Evolutionary conservation across 306 rosid species (phyloP).

Genomic region (Malus domestica): DNA sequence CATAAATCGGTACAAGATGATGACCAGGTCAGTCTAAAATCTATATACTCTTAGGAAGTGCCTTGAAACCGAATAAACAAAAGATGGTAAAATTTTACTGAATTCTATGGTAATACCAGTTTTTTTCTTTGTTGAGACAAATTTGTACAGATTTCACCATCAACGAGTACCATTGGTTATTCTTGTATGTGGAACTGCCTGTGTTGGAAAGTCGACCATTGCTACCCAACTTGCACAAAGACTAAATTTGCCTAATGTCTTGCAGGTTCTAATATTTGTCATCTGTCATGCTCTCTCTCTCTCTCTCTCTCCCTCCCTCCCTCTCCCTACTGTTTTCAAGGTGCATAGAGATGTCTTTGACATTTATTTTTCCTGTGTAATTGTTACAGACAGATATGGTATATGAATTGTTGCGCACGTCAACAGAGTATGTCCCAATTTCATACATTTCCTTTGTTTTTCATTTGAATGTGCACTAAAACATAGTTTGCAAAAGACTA

Average conservation of each 20-base stretch:
- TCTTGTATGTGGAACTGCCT: conserved; percentile 97
- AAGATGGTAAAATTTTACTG: conserved; percentile 5
- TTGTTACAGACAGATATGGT: conserved; percentile 91
- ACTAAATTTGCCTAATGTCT: conserved; percentile 90
- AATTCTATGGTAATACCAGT: neutral
- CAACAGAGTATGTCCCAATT: conserved; percentile 74
- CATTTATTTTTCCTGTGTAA: conserved; percentile 17
- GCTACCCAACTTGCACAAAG: conserved; percentile 96
- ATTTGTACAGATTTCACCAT: conserved; percentile 71
- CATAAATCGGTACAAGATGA: conserved; percentile 82
- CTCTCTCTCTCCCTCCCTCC: neutral
- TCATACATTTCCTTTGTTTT: neutral
- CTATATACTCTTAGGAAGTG: neutral
- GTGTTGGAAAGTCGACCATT: conserved; percentile 96
- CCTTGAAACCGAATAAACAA: neutral
- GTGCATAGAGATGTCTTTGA: conserved; percentile 21
- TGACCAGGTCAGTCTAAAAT: conserved; percentile 57
- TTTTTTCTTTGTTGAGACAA: conserved; percentile 4
- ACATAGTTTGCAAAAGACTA: neutral
- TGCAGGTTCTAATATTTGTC: conserved; percentile 47
- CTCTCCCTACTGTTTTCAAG: neutral
- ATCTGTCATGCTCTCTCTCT: neutral
- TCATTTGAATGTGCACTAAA: neutral
- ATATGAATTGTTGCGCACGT: conserved; percentile 85
- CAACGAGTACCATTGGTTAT: conserved; percentile 91